Base-by-base conservation (phyloP, 345 rosid genomes). In the Erysimum cheiranthoides region DNA sequence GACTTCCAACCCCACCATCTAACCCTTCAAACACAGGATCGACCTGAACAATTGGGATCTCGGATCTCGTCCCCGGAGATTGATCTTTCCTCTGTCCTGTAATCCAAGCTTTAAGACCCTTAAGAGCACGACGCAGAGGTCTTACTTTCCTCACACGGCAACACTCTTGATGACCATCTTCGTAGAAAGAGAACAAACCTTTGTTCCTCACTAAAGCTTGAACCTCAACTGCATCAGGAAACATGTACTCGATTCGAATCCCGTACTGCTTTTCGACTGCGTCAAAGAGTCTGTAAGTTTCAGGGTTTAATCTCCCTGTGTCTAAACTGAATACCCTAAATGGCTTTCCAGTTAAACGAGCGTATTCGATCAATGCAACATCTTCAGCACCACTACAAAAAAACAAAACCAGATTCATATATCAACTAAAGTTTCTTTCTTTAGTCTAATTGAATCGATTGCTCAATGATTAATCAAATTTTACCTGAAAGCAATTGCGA, bases 1-100 rank as follows among this genome's bases (percentile, higher is more conserved):
- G 82, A 84, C 97, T 95, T 30, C 96, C 97, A 35, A 47, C 67
- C 30, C 99, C 98, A 21, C 97, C 97, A 36, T 87, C 88, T 82
- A 91, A 8, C 11, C 98, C 98, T 75, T 93, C 98, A 40, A 93
- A 93, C 63, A 84, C 94, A 0, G 97, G 97, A 80, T 94, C 97
- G 45, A 90, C 91, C 78, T 94, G 96, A 43, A 94, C 97, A 4
- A 94, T 85, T 1, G 98, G 96, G 49, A 92, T 67, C 74, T 90
- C 97, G 1, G 98, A 88, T 82, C 97, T 77, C 3, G 97, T 94
- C 0, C 97, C 98, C 0, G 83, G 83, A 28, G 97, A 94, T 65
- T 94, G 98, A 68, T 94, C 98, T 81, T 92, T 94, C 78, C 97
- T 87, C 66, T 94, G 98, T 47, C 98, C 97, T 0, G 98, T 92